phyloP scores from a whole-genome alignment of 192 early-diverging fungal species.

The Backusella australiensis region DNA sequence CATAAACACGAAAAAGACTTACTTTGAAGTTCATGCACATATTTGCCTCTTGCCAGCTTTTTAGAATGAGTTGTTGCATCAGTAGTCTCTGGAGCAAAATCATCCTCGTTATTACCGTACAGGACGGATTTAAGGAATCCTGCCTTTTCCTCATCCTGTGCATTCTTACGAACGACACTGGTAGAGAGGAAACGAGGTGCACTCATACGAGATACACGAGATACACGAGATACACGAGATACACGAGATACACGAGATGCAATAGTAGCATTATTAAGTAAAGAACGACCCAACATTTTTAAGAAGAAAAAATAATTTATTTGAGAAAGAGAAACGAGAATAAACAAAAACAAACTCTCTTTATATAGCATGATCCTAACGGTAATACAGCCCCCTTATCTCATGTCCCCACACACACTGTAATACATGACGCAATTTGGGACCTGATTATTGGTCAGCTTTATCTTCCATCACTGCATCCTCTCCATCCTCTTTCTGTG shows the following conservation, averaged over 20 bases:
- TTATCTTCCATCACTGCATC: constrained; percentile 3
- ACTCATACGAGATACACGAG: not conserved
- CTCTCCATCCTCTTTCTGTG: constrained; percentile 3
- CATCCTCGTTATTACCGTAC: not conserved
- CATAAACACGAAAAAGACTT: constrained; percentile 22
- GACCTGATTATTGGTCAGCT: not conserved
- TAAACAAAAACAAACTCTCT: not conserved
- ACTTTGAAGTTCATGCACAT: constrained; percentile 87
- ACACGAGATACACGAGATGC: too few relatives aligned
- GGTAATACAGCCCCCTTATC: not conserved
- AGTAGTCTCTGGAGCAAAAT: not conserved
- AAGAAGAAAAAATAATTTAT: not conserved
- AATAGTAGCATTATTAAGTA: not conserved
- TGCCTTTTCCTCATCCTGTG: constrained; percentile 1
- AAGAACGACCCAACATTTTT: constrained; percentile 3
- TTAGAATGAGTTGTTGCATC: constrained; percentile 66
- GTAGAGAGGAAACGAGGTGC: not conserved
- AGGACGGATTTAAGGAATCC: not conserved
- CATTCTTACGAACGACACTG: not conserved
- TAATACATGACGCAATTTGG: constrained; percentile 4
- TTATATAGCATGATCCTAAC: constrained; percentile 8
- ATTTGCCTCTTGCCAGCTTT: constrained; percentile 80
- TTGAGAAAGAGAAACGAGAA: not conserved
- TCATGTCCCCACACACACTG: not conserved
- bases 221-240: too few relatives aligned